phyloP scores from a whole-genome alignment of 805 yeast species.

The Saturnispora besseyi region DNA sequence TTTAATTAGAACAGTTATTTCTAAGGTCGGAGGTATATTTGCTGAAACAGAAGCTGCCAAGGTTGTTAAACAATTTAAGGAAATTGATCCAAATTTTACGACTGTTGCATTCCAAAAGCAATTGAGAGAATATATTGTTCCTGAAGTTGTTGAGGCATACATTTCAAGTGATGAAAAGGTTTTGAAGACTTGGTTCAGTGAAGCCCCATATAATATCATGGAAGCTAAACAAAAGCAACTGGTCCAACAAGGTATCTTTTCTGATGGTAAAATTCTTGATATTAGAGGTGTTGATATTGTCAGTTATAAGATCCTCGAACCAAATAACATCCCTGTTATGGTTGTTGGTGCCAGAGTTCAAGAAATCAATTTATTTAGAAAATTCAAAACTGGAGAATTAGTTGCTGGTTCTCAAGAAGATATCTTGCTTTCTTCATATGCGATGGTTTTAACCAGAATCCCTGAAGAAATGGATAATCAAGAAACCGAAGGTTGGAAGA shows the following conservation, averaged over 20 bases:
- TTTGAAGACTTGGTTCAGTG: constrained; percentile 86
- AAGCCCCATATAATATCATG: constrained; percentile 94
- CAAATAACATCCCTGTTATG: constrained; percentile 84
- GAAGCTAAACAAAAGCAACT: constrained; percentile 88
- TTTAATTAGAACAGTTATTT: constrained; percentile 66
- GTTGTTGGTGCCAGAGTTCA: constrained; percentile 96
- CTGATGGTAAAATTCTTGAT: constrained; percentile 88
- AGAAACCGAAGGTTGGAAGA: constrained; percentile 96
- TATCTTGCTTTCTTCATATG: constrained; percentile 87
- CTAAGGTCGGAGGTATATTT: constrained; percentile 77
- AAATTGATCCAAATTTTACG: constrained; percentile 84
- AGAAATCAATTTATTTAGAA: constrained; percentile 84
- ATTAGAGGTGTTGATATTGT: constrained; percentile 91
- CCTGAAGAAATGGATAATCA: constrained; percentile 86
- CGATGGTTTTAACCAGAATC: constrained; percentile 87
- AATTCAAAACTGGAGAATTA: constrained; percentile 83
- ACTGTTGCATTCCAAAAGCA: constrained; percentile 71
- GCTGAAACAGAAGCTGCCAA: constrained; percentile 95
- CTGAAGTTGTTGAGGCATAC: constrained; percentile 93
- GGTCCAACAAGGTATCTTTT: constrained; percentile 80
- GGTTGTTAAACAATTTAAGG: constrained; percentile 77
- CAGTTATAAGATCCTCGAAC: constrained; percentile 79
- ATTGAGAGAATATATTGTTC: constrained; percentile 84
- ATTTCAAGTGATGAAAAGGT: constrained; percentile 81
- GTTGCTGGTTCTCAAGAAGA: constrained; percentile 96